phyloP scores from a whole-genome alignment of 2,329 filamentous ascomycete genomes.

The Penicillium sp. region DNA sequence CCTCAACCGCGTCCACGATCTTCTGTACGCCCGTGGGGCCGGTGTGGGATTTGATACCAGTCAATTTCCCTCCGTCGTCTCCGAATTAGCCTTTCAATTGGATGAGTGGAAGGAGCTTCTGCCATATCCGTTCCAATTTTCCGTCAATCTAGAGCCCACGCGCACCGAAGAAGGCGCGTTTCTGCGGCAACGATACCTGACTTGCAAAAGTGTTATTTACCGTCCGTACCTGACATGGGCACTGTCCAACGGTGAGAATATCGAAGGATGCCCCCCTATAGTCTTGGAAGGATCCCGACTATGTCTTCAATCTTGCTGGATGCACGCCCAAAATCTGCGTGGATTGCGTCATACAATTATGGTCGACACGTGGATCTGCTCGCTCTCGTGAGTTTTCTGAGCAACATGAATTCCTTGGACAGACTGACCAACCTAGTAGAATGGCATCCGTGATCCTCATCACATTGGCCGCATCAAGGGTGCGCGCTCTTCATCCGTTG shows the following conservation, averaged over 20 bases:
- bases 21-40: slow-evolving; percentile 45
- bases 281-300: slow-evolving; percentile 41
- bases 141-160: slow-evolving; percentile 26
- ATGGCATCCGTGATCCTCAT: slow-evolving; percentile 49
- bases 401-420: neutral
- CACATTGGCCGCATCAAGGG: slow-evolving; percentile 42
- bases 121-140: slow-evolving; percentile 27
- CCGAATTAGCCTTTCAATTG: slow-evolving; percentile 30
- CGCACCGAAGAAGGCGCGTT: slow-evolving; percentile 44
- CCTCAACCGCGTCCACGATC: slow-evolving; percentile 22
- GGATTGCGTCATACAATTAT: slow-evolving; percentile 48
- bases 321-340: slow-evolving; percentile 47
- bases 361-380: slow-evolving; percentile 52
- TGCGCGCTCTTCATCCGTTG: slow-evolving; percentile 36
- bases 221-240: slow-evolving; percentile 49
- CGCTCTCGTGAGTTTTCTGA: slow-evolving; percentile 39
- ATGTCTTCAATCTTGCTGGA: slow-evolving; percentile 44
- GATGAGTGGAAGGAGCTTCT: slow-evolving; percentile 32
- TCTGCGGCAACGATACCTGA: slow-evolving; percentile 47
- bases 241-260: slow-evolving; percentile 35
- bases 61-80: slow-evolving; percentile 45
- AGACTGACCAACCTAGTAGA: slow-evolving; percentile 21
- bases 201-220: slow-evolving; percentile 50
- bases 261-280: slow-evolving; percentile 25
- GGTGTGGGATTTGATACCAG: slow-evolving; percentile 43